A percentile compares a stretch with the other conserved stretches of the same genome.
phyloP scores from a whole-genome alignment of 345 rosid species.

The Mercurialis annua region DNA sequence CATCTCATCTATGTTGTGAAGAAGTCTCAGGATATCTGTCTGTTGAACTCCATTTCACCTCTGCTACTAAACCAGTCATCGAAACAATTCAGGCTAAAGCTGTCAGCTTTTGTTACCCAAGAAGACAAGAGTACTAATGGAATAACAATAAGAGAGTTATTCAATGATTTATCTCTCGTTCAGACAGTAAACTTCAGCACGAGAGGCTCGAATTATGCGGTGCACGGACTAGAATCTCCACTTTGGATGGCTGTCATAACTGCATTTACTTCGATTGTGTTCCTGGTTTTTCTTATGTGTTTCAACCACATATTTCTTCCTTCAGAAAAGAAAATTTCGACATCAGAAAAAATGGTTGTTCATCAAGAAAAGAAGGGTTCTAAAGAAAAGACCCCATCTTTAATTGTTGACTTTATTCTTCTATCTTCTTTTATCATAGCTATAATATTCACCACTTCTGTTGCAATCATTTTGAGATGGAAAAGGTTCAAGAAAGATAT shows the following conservation, averaged over 20 bases:
- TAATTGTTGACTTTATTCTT: conserved; percentile 56
- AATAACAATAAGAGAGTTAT: conserved; percentile 40
- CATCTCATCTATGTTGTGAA: conserved; percentile 57
- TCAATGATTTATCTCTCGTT: conserved; percentile 40
- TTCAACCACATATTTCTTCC: conserved; percentile 51
- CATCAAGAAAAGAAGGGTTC: conserved; percentile 15
- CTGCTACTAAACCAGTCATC: conserved; percentile 40
- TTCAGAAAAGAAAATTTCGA: conserved; percentile 34
- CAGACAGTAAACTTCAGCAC: conserved; percentile 43
- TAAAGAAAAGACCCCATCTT: conserved; percentile 63
- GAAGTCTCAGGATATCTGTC: conserved; percentile 51
- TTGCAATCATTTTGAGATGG: conserved; percentile 55
- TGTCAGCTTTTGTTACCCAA: conserved; percentile 63
- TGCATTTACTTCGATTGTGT: conserved; percentile 38
- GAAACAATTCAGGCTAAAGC: conserved; percentile 39
- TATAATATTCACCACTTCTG: conserved; percentile 30
- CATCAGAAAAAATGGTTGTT: conserved; percentile 28
- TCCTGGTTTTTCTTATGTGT: conserved; percentile 46
- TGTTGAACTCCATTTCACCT: conserved; percentile 53
- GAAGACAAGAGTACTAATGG: conserved; percentile 39
- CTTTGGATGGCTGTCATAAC: conserved; percentile 41
- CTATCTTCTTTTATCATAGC: conserved; percentile 51
- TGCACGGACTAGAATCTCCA: conserved; percentile 49
- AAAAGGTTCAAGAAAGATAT: conserved; percentile 41
- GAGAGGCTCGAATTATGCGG: conserved; percentile 35